Evolutionary conservation across 73 alveolate species (phyloP), one percentile per base, ranked within the genome.

Genomic region (Stentor roeselii): DNA sequence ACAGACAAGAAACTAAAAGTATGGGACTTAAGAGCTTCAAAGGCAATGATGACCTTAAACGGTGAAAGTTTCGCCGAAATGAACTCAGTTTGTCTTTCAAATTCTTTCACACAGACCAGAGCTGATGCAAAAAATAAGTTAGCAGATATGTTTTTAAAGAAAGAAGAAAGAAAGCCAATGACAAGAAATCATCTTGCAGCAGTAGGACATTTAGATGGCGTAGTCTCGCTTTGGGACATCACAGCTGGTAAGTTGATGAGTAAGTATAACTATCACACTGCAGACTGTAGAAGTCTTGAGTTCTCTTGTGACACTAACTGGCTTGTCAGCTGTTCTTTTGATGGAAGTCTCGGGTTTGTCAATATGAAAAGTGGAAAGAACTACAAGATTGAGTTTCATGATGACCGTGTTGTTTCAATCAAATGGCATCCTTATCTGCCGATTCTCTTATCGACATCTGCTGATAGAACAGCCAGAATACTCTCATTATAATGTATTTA

Each of bases 11-110:
- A 90, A 21, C 80, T 97, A 42, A 94, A 94, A 89, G 82, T 97
- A 36, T 97, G 99, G 99, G 99, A 95, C 88, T 82, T 91, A 59
- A 95, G 97, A 88, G 78, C 84, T 40, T 84, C 87, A 39, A 87
- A 88, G 83, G 84, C 90, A 41, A 82, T 84, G 35, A 85, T 89
- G 41, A 86, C 89, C 14, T 75, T 94, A 39, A 87, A 89, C 31
- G 75, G 89, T 4, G n/a, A 39, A 31, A 88, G 86, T 32, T 82
- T 59, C 59, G 91, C 91, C 35, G 94, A 90, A 39, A 93, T 92
- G 84, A 94, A 94, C 86, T 90, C 88, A 84, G 92, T 94, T 32
- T 60, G 95, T 2, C 84, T 94, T 1, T 78, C 38, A 30, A 37
- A 39, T 4, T 59, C 27, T 35, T 11, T 4, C 36, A n/a, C 32